These are phyloP conservation scores for Aspergillus sp. DNA, from an alignment of 2,329 filamentous ascomycete species.

Conservation along the genomic window DNA sequence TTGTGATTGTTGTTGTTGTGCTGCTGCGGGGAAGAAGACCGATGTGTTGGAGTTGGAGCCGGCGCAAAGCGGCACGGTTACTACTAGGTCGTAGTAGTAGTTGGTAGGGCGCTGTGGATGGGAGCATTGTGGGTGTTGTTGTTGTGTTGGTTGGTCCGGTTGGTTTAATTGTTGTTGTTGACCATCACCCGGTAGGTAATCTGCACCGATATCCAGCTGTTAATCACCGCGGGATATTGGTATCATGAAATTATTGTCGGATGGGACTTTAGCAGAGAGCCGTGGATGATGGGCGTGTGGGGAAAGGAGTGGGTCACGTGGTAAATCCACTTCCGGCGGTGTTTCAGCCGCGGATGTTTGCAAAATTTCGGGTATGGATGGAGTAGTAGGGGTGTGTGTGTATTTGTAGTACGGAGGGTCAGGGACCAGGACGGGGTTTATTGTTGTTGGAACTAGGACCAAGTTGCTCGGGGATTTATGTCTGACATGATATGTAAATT, in stretches of 20 bases:
- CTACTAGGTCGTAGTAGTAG: slow-evolving; percentile 28
- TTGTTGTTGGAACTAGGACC: too few relatives aligned
- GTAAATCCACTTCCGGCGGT: slow-evolving; percentile 1
- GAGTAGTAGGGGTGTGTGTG: not conserved
- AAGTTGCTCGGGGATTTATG: too few relatives aligned
- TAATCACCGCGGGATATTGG: too few relatives aligned
- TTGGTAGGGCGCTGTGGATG: not conserved
- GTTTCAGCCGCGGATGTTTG: slow-evolving; percentile 8
- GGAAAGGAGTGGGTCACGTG: slow-evolving; percentile 26
- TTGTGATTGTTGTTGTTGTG: slow-evolving; percentile 15
- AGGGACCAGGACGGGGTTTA: not conserved
- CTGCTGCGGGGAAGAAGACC: too few relatives aligned
- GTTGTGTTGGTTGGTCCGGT: too few relatives aligned
- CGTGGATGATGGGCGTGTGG: slow-evolving; percentile 15
- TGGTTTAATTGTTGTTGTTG: too few relatives aligned
- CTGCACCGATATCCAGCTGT: too few relatives aligned
- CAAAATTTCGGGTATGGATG: slow-evolving; percentile 20
- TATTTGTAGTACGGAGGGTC: slow-evolving; percentile 23
- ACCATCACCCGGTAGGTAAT: too few relatives aligned
- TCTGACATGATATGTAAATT: too few relatives aligned
- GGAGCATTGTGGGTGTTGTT: slow-evolving; percentile 21
- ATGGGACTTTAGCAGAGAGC: not conserved
- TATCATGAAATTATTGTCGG: not conserved
- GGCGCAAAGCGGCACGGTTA: not conserved
- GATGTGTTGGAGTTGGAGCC: not conserved